Conservation (phyloP, 2,329 filamentous ascomycete species). For the Metarhizium robertsii region DNA sequence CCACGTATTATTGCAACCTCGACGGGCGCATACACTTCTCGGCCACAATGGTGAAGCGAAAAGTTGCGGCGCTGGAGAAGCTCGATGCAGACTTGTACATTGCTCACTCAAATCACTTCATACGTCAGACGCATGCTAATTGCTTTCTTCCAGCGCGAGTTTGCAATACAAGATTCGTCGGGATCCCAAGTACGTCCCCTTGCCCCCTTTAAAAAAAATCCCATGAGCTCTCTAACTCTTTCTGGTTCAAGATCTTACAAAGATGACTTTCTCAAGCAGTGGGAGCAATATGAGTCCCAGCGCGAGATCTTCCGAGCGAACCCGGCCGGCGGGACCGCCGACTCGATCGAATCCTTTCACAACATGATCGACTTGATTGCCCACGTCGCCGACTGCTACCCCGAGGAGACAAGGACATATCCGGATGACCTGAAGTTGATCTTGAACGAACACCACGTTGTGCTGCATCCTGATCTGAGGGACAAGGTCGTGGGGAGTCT, state of each 20-base stretch:
- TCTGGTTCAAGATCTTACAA: conserved; percentile 59
- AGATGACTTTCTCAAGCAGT: conserved; percentile 81
- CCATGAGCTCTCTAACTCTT: conserved; percentile 5
- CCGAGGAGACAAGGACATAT: conserved; percentile 67
- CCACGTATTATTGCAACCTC: not conserved
- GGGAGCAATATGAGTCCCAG: conserved; percentile 84
- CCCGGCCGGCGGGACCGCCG: conserved; percentile 67
- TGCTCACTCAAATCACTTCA: not conserved
- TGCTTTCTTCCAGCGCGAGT: conserved; percentile 48
- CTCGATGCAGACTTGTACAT: conserved; percentile 77
- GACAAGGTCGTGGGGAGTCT: conserved; percentile 93
- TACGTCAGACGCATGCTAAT: not conserved
- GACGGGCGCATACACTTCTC: not conserved
- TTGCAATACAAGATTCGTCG: conserved; percentile 85
- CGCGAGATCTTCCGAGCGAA: conserved; percentile 84
- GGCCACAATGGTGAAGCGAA: conserved; percentile 67
- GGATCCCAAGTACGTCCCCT: conserved; percentile 61
- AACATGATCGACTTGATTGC: conserved; percentile 91
- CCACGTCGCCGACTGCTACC: conserved; percentile 91
- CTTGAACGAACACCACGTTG: conserved; percentile 70
- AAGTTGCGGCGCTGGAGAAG: conserved; percentile 88
- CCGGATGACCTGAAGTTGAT: conserved; percentile 74
- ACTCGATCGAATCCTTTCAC: conserved; percentile 73
- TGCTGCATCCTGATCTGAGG: conserved; percentile 72
- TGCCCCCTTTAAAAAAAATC: not conserved